Percentiles rank a stretch among this genome's conserved stretches.
Conservation (phyloP, 2,329 filamentous ascomycete genomes). For the Nemania diffusa region DNA sequence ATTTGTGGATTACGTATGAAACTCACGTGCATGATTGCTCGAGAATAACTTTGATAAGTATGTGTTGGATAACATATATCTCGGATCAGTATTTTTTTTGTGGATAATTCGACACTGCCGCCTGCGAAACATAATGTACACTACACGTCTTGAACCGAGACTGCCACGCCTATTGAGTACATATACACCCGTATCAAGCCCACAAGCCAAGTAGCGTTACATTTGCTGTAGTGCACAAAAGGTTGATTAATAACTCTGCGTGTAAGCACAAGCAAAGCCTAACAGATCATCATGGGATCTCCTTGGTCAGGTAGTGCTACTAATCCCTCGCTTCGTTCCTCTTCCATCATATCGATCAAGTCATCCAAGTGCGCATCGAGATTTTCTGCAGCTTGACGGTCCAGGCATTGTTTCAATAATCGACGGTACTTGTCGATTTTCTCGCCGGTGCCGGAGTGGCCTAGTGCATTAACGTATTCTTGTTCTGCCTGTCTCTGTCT, state of each 20-base stretch:
- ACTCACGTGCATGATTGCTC: not conserved
- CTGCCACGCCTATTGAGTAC: constrained; percentile 14
- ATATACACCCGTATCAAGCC: constrained; percentile 12
- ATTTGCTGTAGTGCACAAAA: not conserved
- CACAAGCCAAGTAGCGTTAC: not conserved
- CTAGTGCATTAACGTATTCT: constrained; percentile 75
- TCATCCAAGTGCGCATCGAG: constrained; percentile 72
- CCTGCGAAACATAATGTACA: constrained; percentile 18
- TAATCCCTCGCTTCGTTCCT: constrained; percentile 62
- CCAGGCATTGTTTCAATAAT: constrained; percentile 74
- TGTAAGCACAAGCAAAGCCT: constrained; percentile 1
- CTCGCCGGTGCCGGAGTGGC: constrained; percentile 75
- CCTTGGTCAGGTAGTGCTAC: constrained; percentile 33
- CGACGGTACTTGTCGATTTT: constrained; percentile 78
- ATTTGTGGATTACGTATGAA: not conserved
- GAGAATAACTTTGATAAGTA: not conserved
- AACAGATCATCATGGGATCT: constrained; percentile 46
- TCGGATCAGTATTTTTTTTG: no score
- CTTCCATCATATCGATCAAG: constrained; percentile 71
- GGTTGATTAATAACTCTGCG: not conserved
- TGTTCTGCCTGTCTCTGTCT: constrained; percentile 71
- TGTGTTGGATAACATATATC: no score
- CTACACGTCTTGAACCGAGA: not conserved
- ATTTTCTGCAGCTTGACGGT: constrained; percentile 72
- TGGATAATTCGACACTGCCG: constrained; percentile 13